Conservation (phyloP, 2,329 filamentous ascomycete genomes). For the Diaporthe vaccinii region DNA sequence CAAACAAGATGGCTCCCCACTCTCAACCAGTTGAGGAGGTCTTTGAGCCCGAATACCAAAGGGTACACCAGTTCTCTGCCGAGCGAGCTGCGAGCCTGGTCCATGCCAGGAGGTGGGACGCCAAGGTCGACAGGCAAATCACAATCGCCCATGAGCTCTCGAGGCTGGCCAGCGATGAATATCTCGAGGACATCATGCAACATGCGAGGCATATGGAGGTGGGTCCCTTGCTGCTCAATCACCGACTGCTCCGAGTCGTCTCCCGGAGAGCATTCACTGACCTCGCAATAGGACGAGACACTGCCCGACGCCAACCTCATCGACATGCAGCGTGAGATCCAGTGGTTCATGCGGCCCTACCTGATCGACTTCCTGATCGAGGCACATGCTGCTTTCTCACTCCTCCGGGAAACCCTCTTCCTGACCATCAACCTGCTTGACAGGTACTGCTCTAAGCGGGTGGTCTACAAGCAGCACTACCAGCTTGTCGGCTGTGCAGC, state of each 20-base stretch:
- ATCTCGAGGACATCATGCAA: conserved; percentile 92
- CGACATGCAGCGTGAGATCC: conserved; percentile 98
- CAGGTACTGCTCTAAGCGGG: conserved; percentile 95
- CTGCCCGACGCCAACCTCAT: conserved; percentile 97
- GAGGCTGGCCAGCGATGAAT: conserved; percentile 86
- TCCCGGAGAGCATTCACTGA: conserved; percentile 18
- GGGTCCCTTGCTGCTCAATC: conserved; percentile 49
- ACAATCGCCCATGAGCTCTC: conserved; percentile 92
- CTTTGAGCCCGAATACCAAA: conserved; percentile 40
- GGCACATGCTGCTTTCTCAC: conserved; percentile 93
- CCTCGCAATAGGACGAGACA: conserved; percentile 75
- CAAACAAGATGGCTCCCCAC: conserved; percentile 51
- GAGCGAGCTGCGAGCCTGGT: conserved; percentile 40
- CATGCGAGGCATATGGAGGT: conserved; percentile 98
- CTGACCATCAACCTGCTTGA: conserved; percentile 97
- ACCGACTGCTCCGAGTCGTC: conserved; percentile 2
- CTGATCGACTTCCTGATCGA: conserved; percentile 98
- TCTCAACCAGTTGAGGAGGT: conserved; percentile 49
- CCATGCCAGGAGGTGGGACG: conserved; percentile 41
- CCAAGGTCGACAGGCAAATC: conserved; percentile 78
- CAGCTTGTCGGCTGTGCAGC: conserved; percentile 97
- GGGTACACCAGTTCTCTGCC: conserved; percentile 39
- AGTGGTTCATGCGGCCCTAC: conserved; percentile 99
- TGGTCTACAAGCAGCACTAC: conserved; percentile 99
- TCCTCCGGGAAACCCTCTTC: conserved; percentile 95